Conservation (phyloP, 257 asterid species). For the Prunella vulgaris region DNA sequence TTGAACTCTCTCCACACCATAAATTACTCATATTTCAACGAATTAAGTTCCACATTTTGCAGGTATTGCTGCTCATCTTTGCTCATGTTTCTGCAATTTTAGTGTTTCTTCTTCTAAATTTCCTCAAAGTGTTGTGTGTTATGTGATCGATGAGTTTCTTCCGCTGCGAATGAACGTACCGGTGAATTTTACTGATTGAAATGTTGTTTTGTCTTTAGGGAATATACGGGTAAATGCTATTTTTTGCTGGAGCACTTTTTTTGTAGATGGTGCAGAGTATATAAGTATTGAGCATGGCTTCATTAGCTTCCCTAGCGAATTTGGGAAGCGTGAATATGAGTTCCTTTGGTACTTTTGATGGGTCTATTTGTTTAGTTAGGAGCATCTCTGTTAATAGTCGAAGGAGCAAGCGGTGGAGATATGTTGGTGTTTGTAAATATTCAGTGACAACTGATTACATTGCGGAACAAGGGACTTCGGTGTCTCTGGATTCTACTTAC, state of each 20-base stretch:
- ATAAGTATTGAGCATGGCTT: constrained; percentile 54
- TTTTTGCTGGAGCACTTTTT: background rate
- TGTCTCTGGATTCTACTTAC: constrained; percentile 69
- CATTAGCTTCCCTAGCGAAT: constrained; percentile 84
- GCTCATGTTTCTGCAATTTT: background rate
- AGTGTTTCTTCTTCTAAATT: background rate
- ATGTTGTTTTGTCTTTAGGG: constrained; percentile 10
- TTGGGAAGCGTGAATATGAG: constrained; percentile 75
- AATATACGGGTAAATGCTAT: constrained; percentile 11
- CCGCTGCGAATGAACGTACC: background rate
- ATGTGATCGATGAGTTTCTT: constrained; percentile 11
- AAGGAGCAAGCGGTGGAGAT: constrained; percentile 62
- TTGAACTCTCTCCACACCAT: background rate
- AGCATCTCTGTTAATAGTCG: constrained; percentile 46
- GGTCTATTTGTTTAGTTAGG: constrained; percentile 61
- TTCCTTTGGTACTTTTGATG: constrained; percentile 70
- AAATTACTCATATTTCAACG: constrained; percentile 2
- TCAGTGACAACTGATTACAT: constrained; percentile 72
- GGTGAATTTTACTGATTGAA: constrained; percentile 13
- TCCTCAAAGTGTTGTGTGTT: background rate
- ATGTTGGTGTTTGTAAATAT: constrained; percentile 77
- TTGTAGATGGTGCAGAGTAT: constrained; percentile 35
- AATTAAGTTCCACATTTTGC: constrained; percentile 10
- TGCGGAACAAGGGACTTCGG: constrained; percentile 69
- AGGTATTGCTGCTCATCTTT: constrained; percentile 23